Base-by-base conservation (phyloP, 768 basidiomycete genomes). In the Termitomyces sp. region DNA sequence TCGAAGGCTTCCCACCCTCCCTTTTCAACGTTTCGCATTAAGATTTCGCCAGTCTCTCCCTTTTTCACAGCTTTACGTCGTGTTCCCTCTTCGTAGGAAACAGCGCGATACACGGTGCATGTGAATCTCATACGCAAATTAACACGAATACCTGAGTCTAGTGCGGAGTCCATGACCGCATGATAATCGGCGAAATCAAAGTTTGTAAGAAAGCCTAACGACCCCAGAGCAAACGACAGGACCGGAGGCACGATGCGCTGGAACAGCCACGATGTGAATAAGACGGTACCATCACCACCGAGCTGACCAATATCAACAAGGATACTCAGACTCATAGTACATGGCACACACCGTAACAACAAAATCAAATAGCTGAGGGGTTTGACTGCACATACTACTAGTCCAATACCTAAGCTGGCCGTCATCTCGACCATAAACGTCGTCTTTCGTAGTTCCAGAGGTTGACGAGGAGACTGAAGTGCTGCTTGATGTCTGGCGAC, bases 111-210 rank as follows among this genome's bases (percentile, higher is more conserved):
- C 12, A 99, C 93, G 5, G 97, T 98, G 74, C 97, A 98, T 8
- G 96, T 98, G 74, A 99, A 99, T 34, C 97, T 88, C 97, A 99
- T 99, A 53, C 97, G 90, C 14, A 99, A 81, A 72, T 99, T 99
- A 59, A 98, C 96, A 9, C 96, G 89, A 64, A 99, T 96, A 36
- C 97, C 97, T 11, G 87, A 84, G 69, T 98, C 94, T 61, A 98
- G 86, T 45, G 86, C 88, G 69, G 86, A 86, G 76, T 95, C 87
- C 85, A 99, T 86, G 62, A 96, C 89, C 9, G 85, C 73, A 70
- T 87, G 81, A 77, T 96, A 86, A 75, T 97, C 86, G 60, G 86
- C 80, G 72, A 98, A 94, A 79, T 98, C 88, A 70, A 98, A 98
- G 71, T 95, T 97, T 47, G 94, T 98, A 57, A 96, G 89, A 77